Conservation (phyloP, 208 protist genomes). For the Acanthamoeba culbertsoni region DNA sequence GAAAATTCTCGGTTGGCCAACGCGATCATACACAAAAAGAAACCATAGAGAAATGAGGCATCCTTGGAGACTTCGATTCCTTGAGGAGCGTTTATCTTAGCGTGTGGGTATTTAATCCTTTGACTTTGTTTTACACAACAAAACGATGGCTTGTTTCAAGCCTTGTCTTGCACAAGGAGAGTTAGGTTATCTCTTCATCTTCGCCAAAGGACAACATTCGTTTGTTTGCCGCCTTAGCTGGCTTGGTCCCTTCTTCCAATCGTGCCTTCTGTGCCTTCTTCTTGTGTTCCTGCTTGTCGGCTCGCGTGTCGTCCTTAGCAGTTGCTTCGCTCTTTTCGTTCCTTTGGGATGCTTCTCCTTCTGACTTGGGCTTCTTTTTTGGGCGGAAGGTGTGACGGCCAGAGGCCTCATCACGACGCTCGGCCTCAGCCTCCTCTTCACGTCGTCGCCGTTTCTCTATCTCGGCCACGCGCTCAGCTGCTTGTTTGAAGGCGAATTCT, state of each 20-base stretch:
- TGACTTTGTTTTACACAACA: too few species aligned
- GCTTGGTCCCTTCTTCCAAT: not conserved
- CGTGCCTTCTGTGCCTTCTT: not conserved
- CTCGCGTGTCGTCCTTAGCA: not conserved
- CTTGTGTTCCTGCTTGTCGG: not conserved
- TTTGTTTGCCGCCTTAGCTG: not conserved
- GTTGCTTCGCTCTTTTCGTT: not conserved
- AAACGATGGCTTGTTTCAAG: too few species aligned
- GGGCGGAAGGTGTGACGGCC: not conserved
- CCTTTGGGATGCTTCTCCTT: not conserved
- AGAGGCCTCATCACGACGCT: not conserved
- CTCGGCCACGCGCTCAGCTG: not conserved
- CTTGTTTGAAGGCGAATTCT: not conserved
- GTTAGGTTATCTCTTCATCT: not conserved
- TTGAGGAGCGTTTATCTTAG: too few species aligned
- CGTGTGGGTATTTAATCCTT: too few species aligned
- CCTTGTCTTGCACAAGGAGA: too few species aligned
- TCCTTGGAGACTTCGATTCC: too few species aligned
- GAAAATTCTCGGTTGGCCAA: too few species aligned
- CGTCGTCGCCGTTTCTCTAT: not conserved
- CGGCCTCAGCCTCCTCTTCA: not conserved
- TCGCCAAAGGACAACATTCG: not conserved
- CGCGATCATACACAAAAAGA: too few species aligned
- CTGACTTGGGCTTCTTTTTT: not conserved
- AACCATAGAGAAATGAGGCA: too few species aligned